Evolutionary conservation across 345 rosid genomes (phyloP).

Genomic region (Litchi chinensis): DNA sequence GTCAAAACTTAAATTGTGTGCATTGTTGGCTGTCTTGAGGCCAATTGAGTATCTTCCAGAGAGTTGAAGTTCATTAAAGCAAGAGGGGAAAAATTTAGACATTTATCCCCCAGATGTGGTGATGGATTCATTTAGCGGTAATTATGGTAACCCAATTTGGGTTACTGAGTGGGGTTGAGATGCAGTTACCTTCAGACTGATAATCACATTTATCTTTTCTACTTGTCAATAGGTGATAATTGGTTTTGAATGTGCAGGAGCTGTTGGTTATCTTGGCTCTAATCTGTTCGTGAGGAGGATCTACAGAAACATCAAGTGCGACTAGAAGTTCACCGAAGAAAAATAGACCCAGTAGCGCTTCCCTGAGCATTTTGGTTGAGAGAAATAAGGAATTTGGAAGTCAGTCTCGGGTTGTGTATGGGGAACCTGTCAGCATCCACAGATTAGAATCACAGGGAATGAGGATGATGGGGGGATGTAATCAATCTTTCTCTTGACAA

Average conservation of each 20-base stretch:
- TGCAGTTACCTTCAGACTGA: neutral
- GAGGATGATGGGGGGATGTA: slow-evolving; percentile 33
- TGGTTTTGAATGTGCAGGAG: slow-evolving; percentile 53
- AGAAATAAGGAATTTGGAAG: slow-evolving; percentile 27
- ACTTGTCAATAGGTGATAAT: neutral
- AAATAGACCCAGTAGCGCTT: slow-evolving; percentile 30
- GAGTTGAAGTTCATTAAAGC: neutral
- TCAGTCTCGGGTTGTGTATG: slow-evolving; percentile 34
- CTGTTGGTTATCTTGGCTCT: slow-evolving; percentile 91
- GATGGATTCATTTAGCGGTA: neutral
- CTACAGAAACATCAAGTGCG: slow-evolving; percentile 97
- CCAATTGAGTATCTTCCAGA: neutral
- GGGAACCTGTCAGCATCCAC: slow-evolving; percentile 16
- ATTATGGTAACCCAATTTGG: neutral
- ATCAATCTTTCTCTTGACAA: slow-evolving; percentile 31
- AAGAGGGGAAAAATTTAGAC: neutral
- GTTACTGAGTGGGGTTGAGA: neutral
- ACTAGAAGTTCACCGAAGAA: slow-evolving; percentile 37
- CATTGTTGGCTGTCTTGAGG: neutral
- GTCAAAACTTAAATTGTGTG: too few species aligned
- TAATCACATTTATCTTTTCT: too few species aligned
- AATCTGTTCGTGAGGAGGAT: slow-evolving; percentile 93
- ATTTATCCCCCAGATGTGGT: neutral
- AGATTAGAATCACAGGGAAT: slow-evolving; percentile 32
- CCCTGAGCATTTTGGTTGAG: slow-evolving; percentile 27